Evolutionary conservation across 305 asterid species (phyloP).

Genomic region (Lippia alba): DNA sequence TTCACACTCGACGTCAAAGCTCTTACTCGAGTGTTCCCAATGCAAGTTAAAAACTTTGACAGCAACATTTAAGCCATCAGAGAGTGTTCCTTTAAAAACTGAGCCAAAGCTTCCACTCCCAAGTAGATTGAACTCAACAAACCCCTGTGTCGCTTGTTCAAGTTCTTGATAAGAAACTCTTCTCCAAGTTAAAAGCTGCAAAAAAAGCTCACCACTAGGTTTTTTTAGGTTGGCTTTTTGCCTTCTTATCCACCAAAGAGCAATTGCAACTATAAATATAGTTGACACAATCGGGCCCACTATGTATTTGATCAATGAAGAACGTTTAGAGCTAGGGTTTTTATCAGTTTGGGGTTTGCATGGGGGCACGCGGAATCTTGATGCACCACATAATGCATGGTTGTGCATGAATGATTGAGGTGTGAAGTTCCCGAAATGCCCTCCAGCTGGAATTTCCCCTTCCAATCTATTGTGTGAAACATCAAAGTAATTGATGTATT

Average conservation of each 20-base stretch:
- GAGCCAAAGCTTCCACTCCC: conserved; percentile 27
- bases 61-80: conserved; percentile 41
- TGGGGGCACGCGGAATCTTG: too few relatives aligned
- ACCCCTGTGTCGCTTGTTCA: not conserved
- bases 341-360: too few relatives aligned
- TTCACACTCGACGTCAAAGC: conserved; percentile 43
- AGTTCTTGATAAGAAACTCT: not conserved
- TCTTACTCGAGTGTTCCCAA: conserved; percentile 32
- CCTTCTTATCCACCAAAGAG: not conserved
- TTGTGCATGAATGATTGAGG: too few relatives aligned
- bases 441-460: too few relatives aligned
- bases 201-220: not conserved
- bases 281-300: not conserved
- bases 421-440: too few relatives aligned
- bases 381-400: too few relatives aligned
- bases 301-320: not conserved
- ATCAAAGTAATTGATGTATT: too few relatives aligned
- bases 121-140: conserved; percentile 15
- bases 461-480: too few relatives aligned
- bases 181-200: not conserved
- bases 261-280: not conserved
- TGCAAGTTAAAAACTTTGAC: conserved; percentile 47
- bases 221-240: not conserved
- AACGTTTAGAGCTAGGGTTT: too few relatives aligned
- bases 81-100: conserved; percentile 41